phyloP scores from a whole-genome alignment of 2,329 filamentous ascomycete species.

The Colletotrichum sojae region DNA sequence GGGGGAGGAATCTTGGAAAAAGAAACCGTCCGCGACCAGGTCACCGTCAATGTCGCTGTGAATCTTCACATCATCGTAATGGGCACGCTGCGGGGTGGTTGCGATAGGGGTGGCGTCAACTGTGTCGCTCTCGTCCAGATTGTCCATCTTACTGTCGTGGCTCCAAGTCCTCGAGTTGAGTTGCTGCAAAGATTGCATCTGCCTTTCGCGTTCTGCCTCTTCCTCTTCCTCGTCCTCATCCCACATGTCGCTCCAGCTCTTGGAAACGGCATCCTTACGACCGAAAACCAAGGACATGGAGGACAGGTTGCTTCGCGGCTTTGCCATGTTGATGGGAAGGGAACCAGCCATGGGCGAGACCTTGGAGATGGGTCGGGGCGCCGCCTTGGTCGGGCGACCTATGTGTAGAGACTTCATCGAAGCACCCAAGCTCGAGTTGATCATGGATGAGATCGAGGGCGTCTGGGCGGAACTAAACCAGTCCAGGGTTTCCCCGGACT shows the following conservation, averaged over 20 bases:
- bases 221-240: slow-evolving; percentile 90
- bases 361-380: slow-evolving; percentile 64
- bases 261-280: slow-evolving; percentile 84
- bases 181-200: slow-evolving; percentile 72
- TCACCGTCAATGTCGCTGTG: slow-evolving; percentile 72
- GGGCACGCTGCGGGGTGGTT: slow-evolving; percentile 55
- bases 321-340: slow-evolving; percentile 83
- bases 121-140: slow-evolving; percentile 59
- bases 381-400: slow-evolving; percentile 58
- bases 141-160: slow-evolving; percentile 75
- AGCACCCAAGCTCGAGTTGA: slow-evolving; percentile 85
- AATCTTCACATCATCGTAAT: slow-evolving; percentile 47
- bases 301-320: slow-evolving; percentile 76
- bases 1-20: slow-evolving; percentile 76
- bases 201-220: slow-evolving; percentile 74
- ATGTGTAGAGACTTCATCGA: slow-evolving; percentile 84
- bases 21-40: slow-evolving; percentile 77
- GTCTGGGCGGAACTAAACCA: slow-evolving; percentile 86
- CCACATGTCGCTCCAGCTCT: slow-evolving; percentile 99
- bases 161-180: slow-evolving; percentile 85
- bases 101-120: slow-evolving; percentile 56
- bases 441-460: slow-evolving; percentile 85
- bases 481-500: slow-evolving; percentile 79
- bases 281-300: slow-evolving; percentile 87
- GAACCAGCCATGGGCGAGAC: slow-evolving; percentile 76